phyloP scores from a whole-genome alignment of 2,329 filamentous ascomycete genomes.

The Scleromitrula shiraiana region DNA sequence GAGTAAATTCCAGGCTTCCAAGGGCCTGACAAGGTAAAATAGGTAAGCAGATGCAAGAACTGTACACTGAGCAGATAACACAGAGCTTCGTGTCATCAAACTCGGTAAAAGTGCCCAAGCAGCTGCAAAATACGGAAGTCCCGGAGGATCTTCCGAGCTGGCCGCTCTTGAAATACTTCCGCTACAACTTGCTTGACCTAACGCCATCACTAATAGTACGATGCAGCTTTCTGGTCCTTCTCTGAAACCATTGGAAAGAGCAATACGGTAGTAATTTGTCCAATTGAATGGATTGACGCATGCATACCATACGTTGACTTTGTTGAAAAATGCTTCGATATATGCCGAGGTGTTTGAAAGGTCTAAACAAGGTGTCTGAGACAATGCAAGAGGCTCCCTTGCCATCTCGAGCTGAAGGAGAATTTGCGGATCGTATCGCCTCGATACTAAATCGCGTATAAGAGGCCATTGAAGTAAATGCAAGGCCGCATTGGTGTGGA shows the following conservation, averaged over 20 bases:
- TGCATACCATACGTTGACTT: constrained; percentile 79
- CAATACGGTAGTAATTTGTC: constrained; percentile 66
- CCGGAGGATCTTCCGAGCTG: constrained; percentile 62
- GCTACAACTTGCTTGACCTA: constrained; percentile 67
- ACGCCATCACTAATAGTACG: constrained; percentile 67
- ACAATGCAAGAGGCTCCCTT: constrained; percentile 62
- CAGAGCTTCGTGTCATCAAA: constrained; percentile 72
- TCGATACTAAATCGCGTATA: constrained; percentile 68
- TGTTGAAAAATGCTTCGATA: constrained; percentile 71
- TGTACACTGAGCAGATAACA: constrained; percentile 72
- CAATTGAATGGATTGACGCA: constrained; percentile 79
- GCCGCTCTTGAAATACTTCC: constrained; percentile 69
- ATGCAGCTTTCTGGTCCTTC: constrained; percentile 78
- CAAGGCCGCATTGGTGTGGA: constrained; percentile 72
- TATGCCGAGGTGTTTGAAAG: constrained; percentile 67
- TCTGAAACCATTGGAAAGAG: constrained; percentile 66
- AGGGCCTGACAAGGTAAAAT: constrained; percentile 72
- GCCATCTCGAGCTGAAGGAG: constrained; percentile 74
- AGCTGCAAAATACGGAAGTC: constrained; percentile 70
- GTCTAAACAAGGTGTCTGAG: constrained; percentile 59
- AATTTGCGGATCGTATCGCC: constrained; percentile 74
- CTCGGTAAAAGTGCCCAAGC: constrained; percentile 71
- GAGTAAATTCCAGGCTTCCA: constrained; percentile 76
- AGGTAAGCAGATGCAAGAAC: constrained; percentile 74
- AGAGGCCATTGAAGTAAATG: constrained; percentile 75